A percentile compares a stretch with the other conserved stretches of the same genome.
Conservation (phyloP, 2,329 filamentous ascomycete species). For the Calonectria hawksworthii region DNA sequence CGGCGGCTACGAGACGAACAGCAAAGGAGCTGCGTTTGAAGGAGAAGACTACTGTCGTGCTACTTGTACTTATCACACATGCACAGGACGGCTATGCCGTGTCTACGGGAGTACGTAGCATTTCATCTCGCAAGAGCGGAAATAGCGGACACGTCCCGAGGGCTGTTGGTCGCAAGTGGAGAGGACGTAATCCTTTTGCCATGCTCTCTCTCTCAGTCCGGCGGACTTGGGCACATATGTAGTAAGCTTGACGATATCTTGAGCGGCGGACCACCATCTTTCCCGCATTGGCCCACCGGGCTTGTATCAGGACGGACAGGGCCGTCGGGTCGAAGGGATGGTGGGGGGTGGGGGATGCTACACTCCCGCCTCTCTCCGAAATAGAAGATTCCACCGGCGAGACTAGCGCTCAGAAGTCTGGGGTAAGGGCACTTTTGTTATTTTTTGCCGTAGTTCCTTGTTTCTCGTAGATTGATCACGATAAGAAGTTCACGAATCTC, state of each 20-base stretch:
- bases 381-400: neutral
- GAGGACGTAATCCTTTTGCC: neutral
- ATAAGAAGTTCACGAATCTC: neutral
- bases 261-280: neutral
- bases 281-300: neutral
- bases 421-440: neutral
- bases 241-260: constrained; percentile 1
- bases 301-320: constrained; percentile 11
- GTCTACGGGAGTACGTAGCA: neutral
- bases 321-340: neutral
- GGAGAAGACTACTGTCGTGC: neutral
- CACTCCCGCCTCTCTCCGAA: neutral
- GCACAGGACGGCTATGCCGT: neutral
- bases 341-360: neutral
- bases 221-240: neutral
- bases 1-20: neutral
- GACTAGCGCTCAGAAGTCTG: neutral
- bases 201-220: neutral
- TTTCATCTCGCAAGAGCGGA: constrained; percentile 1
- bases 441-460: neutral
- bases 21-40: neutral
- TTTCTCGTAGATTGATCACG: neutral
- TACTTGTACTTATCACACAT: constrained; percentile 5
- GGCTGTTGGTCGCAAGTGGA: neutral
- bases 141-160: neutral